Evolutionary conservation across 768 basidiomycete genomes (phyloP), one percentile per base, ranked within the genome.

Genomic region (Lepiota venenata): DNA sequence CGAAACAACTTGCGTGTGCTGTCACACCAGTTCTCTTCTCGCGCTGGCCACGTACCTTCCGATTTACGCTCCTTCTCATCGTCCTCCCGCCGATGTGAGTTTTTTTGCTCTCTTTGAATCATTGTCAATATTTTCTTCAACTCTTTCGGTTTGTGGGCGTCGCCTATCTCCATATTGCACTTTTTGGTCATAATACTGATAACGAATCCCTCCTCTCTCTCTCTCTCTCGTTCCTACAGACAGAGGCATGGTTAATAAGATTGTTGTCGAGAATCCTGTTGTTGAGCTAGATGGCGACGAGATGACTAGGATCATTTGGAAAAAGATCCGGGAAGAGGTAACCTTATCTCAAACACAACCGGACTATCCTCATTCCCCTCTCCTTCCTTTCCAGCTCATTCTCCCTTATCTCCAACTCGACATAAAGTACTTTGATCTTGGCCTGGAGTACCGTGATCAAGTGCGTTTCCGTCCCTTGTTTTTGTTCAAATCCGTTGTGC

Each of bases 271-370:
- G 65, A 93, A 94, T 64, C 93, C 93, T 5, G 82, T 97, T 43
- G 93, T 97, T 45, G 94, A 97, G 74, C 82, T 98, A 49, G 94
- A 98, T 69, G 94, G 94, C 44, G 95, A 97, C 72, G 96, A 99
- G 74, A 98, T 98, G 96, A 99, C 96, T 32, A 80, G 96, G 61
- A 97, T 99, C 65, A 99, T 98, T 69, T 98, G 92, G 93, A 94
- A 93, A 83, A 93, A 93, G 79, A 94, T 95, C 65, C 79, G 91
- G 55, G 90, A 97, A 64, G 93, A 97, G 83, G 93, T 93, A 21
- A 32, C 39, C 46, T 45, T 49, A 42, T 52, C 16, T n/a, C n/a
- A n/a, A n/a, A n/a, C 29, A 32, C 20, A n/a, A 37, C 41, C 38
- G 29, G 42, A 14, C 36, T 51, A 18, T 38, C 47, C 6, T 27